Evolutionary conservation across 1,284 basidiomycete species (phyloP).

Genomic region (Heterobasidion parviporum): DNA sequence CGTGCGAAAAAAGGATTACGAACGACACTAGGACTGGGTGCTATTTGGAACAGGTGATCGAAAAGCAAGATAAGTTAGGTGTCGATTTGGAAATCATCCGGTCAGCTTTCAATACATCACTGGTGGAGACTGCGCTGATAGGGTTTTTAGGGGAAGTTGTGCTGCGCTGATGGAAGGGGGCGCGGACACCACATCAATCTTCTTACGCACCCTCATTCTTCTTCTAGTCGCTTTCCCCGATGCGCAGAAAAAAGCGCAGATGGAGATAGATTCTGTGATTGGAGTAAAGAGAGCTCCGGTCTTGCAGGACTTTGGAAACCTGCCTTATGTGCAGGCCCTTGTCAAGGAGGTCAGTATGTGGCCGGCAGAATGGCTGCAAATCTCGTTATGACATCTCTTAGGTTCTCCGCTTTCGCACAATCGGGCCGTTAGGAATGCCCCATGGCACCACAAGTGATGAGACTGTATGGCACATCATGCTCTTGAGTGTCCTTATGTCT

Average conservation of each 20-base stretch:
- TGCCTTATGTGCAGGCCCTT: slow-evolving; percentile 1
- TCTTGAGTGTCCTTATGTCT: not conserved
- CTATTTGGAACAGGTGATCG: not conserved
- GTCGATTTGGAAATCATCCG: not conserved
- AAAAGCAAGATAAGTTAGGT: not conserved
- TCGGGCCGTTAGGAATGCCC: not conserved
- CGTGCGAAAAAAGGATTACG: not conserved
- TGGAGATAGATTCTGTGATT: not conserved
- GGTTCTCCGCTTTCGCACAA: not conserved
- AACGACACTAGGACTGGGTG: not conserved
- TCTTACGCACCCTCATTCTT: not conserved
- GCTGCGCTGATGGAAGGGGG: not conserved
- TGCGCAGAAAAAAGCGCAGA: not conserved
- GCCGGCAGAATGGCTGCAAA: not conserved
- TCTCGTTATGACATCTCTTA: not conserved
- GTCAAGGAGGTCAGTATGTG: not conserved
- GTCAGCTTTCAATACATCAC: not conserved
- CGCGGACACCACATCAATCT: not conserved
- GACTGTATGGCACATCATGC: not conserved
- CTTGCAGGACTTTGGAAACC: not conserved
- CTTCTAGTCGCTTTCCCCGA: not conserved
- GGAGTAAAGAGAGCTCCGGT: not conserved
- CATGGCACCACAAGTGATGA: not conserved
- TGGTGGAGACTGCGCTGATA: not conserved
- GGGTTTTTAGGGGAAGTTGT: not conserved